Base-by-base conservation (phyloP, 148 eudicot genomes). In the Heliosperma pusillum region DNA sequence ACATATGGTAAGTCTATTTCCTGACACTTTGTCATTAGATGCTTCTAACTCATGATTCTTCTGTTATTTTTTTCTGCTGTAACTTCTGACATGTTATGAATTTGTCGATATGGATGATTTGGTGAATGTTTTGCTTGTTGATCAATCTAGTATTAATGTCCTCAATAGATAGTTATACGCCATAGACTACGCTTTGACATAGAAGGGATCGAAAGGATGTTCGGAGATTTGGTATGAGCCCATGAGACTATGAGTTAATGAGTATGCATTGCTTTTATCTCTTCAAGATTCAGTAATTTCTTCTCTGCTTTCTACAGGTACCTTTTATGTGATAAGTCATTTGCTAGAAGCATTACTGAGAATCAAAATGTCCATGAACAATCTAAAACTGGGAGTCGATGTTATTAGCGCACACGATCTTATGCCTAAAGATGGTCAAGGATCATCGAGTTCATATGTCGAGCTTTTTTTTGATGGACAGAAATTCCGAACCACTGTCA, bases 371-470 rank as follows among this genome's bases (percentile, higher is more conserved):
- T 62, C 82, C 30, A 71, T 85, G 84, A 81, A 81, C 83, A 85
- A 85, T 77, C 89, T 95, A 62, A 95, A 90, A 87, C 81, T 95
- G 13, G 97, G 96, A 19, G 90, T 92, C 30, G 96, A 95, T 57
- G 93, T 95, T 27, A 87, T 88, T 63, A 76, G 97, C 66, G 98
- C 98, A 26, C 92, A 92, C 66, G 88, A 90, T 84, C 96, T 95
- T 75, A 82, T 92, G 79, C 92, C 94, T 7, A 94, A 94, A 79
- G 98, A 94, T 27, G 98, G 98, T 16, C 88, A 92, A 45, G 98
- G 97, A 53, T 95, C 98, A 42, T 85, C 97, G 3, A 95, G 83
- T 80, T 80, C 98, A 53, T 89, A 70, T 68, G 98, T 90, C 19
- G 98, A 95, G 84, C 96, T 95, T 67, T 80, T 71, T 77, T 95